Evolutionary conservation across 805 yeast species (phyloP), one percentile per base, ranked within the genome.

Genomic region (Kazachstania africana): DNA sequence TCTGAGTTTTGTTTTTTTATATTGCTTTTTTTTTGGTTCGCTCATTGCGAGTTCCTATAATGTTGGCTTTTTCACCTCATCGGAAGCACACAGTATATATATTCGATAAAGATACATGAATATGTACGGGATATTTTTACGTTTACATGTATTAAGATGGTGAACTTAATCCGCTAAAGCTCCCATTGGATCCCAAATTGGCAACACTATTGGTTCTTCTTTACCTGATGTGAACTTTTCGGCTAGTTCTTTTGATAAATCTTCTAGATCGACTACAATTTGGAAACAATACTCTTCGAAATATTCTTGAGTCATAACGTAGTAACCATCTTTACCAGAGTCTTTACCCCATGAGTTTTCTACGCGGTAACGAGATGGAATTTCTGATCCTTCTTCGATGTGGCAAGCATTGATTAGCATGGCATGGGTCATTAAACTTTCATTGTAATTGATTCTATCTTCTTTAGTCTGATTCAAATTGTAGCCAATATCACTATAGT

Each of bases 391-490:
- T 9, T 65, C 72, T 40, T 78, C 84, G 23, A 83, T 59, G 53
- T 82, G 85, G 28, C 80, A 88, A 20, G 75, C 94, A 9, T 85
- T 76, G 47, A 83, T 71, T 15, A 75, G 67, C 95, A 83, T 83
- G 23, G 95, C 95, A 48, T 83, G 95, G 12, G 93, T 83, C 93
- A 83, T 81, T 40, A 73, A 60, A 16, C 85, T 76, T 40, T 82
- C 75, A 35, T 73, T 74, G 41, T 78, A 75, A 37, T 65, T 58
- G 38, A 84, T 74, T 40, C 94, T 64, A 30, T 83, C 77, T 14
- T 73, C 73, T 61, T 84, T 83, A 31, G 53, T 38, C 45, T 69
- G 63, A 32, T 68, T 61, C 46, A 68, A 57, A 32, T 63, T 53
- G 64, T 73, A 65, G 29, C 75, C 73, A 45, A 73, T 66, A 2